Base-by-base conservation (phyloP, 1,284 basidiomycete genomes). In the Ustilago xerochloae region DNA sequence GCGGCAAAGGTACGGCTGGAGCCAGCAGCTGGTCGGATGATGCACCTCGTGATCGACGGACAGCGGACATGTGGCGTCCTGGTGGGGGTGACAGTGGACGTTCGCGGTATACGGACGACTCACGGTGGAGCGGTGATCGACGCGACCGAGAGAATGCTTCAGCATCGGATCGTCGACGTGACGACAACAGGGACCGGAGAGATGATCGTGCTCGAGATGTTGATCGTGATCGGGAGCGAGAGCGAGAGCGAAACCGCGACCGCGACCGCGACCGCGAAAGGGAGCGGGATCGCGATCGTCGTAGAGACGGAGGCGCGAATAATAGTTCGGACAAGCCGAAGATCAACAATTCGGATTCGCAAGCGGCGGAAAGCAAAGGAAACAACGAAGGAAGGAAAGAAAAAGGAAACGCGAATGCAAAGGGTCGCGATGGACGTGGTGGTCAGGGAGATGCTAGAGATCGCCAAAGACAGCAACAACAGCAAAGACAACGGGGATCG, bases 1-100 rank as follows among this genome's bases (percentile, higher is more conserved):
- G 57, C 7, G 47, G n/a, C 20, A 51, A 43, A 33, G 47, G 50
- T 28, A 18, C 48, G 10, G 35, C 51, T 20, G 39, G 43, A 16
- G 36, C 57, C 15, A 61, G 24, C 41, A 43, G 26, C 9, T 67
- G 64, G 64, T 52, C 53, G 4, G 60, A 58, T 12, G 65, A 68
- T 36, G 18, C 59, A 22, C 65, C 65, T 20, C 65, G 65, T 8
- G 65, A 68, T 28, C 45, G 39, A 29, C 28, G 56, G 13, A 46
- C 30, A n/a, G 64, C 38, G 0, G 64, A 67, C 16, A 48, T 45
- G n/a, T 67, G 64, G 64, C 64, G 64, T n/a, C 64, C 58, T 18
- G 24, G 49, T 16, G 64, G 64, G 26, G 41, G 41, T 10, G 58
- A 58, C 20, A 39, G 48, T 30, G 39, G 26, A 6, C 55, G 58